Evolutionary conservation across 495 filamentous ascomycete genomes (phyloP), one percentile per base, ranked within the genome.

Genomic region (Echria macrotheca): DNA sequence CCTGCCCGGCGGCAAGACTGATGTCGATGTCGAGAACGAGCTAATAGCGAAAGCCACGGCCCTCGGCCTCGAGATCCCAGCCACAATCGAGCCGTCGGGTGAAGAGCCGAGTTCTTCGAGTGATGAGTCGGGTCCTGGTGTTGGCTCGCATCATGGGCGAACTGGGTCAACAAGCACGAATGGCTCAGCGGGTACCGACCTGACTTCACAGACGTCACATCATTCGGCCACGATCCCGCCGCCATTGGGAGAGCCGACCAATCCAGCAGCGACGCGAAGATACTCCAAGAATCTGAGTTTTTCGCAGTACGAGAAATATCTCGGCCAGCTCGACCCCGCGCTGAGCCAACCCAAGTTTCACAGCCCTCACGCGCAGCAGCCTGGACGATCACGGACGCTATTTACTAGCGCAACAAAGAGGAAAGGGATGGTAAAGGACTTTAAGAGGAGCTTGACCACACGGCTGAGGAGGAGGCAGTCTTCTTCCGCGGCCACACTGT

Each of bases 241-340:
- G 5, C 54, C 61, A 6, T 26, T 54, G 29, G 46, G 51, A 9
- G 58, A 64, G 17, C 44, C 52, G 24, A 23, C 54, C 49, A 50
- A 43, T 8, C 28, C 29, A 19, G 19, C 42, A 7, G 18, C 43
- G 18, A 47, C 57, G 26, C 66, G 66, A 40, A 69, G 59, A 42
- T 52, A 63, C 45, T 65, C 70, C 32, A 67, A 66, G 41, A 67
- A 55, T 36, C 56, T 77, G 24, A 77, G 60, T 21, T 78, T 78
- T 53, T 64, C 67, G 11, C 70, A 68, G n/a, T 79, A 79, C 47
- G 76, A 78, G 11, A 74, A 65, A 50, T 78, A 72, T 33, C 53
- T 78, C 43, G 62, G 63, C 23, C 66, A 74, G 37, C 44, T 71
- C 4, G 62, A 69, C 47, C 66, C 60, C 10, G 62, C 45, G n/a